These are phyloP conservation scores for Diatrype stigma DNA, from an alignment of 2,329 filamentous ascomycete species.

Conservation along the genomic window DNA sequence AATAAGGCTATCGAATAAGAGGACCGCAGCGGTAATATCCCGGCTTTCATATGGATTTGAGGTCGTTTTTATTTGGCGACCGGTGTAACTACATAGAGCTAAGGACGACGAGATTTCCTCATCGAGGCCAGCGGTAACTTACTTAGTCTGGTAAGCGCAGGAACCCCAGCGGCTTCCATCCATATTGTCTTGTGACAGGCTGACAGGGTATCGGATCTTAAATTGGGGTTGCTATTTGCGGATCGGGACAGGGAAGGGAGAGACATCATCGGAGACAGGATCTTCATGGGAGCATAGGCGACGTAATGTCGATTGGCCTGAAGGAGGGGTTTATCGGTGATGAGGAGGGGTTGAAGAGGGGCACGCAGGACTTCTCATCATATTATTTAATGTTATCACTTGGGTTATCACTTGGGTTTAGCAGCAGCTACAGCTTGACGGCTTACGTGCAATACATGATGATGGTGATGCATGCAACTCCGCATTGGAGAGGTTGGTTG, in stretches of 20 bases:
- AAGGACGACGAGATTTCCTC: not conserved
- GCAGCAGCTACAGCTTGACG: too few species aligned
- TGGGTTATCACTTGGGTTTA: too few species aligned
- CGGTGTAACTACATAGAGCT: not conserved
- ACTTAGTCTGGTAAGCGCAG: not conserved
- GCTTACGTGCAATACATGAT: not conserved
- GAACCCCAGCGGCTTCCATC: not conserved
- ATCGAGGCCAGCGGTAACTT: not conserved
- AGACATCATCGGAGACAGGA: not conserved
- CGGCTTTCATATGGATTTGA: not conserved
- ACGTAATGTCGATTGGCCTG: not conserved
- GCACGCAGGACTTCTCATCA: not conserved
- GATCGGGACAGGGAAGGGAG: not conserved
- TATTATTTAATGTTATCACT: not conserved
- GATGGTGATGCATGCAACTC: not conserved
- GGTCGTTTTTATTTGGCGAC: not conserved
- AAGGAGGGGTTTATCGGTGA: too few species aligned
- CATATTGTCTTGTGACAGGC: not conserved
- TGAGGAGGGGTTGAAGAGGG: not conserved
- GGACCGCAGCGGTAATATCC: not conserved
- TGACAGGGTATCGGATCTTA: constrained; percentile 1
- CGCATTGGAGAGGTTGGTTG: too few species aligned
- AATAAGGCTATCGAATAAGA: not conserved
- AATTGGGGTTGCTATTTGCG: not conserved
- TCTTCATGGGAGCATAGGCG: not conserved